A percentile compares a stretch with the other conserved stretches of the same genome.
Evolutionary conservation across 202 grass and related monocot genomes (phyloP).

Genomic region (Carex sylvatica): DNA sequence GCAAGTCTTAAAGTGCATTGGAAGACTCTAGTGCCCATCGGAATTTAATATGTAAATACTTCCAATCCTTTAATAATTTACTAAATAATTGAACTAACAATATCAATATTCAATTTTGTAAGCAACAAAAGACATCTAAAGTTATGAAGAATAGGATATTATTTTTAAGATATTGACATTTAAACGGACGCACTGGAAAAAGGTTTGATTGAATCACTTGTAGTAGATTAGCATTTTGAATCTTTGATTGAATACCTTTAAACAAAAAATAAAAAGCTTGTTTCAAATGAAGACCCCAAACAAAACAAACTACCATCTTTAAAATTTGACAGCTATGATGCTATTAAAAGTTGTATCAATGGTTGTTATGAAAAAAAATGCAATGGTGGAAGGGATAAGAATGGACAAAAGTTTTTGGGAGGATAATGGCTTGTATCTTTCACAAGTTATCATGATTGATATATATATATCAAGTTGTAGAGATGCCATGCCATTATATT

Average conservation of each 20-base stretch:
- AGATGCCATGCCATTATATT: background rate
- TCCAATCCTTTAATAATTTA: background rate
- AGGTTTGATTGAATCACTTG: background rate
- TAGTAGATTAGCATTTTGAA: background rate
- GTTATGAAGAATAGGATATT: background rate
- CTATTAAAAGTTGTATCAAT: background rate
- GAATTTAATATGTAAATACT: background rate
- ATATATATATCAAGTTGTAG: background rate
- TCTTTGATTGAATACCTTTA: background rate
- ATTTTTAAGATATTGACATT: background rate
- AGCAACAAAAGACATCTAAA: background rate
- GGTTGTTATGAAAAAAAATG: background rate
- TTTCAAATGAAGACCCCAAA: background rate
- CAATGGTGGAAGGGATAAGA: background rate
- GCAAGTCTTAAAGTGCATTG: no score
- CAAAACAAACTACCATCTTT: no score
- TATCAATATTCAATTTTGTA: background rate
- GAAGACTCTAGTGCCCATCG: no score
- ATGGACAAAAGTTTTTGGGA: conserved; percentile 2
- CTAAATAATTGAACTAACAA: background rate
- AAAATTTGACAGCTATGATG: background rate
- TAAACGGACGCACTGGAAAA: background rate
- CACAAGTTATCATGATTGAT: conserved; percentile 1
- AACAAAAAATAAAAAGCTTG: background rate
- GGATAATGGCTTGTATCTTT: background rate